Evolutionary conservation across 441 rosid species (phyloP), one percentile per base, ranked within the genome.

Genomic region (Eutrema salsugineum): DNA sequence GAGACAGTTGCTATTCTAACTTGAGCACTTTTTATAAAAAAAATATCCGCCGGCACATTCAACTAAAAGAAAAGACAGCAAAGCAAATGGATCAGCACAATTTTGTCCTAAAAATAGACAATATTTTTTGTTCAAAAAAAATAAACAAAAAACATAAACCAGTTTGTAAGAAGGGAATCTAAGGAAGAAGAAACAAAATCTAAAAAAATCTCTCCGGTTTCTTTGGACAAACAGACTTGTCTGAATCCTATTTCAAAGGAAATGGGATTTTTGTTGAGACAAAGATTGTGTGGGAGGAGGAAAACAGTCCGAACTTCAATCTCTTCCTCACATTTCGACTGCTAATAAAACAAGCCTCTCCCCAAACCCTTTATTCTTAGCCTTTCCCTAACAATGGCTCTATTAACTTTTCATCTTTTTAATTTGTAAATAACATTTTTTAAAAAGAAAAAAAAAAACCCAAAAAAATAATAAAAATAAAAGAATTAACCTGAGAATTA

Each of bases 251-350:
- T 64, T 76, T 70, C 36, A 14, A 8, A 64, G 62, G 63, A 65
- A 58, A 65, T 24, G 2, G 3, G 44, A 48, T 68, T 56, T 69
- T 48, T 57, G 0, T 42, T 42, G 17, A 58, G 63, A 65, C 76
- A 77, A 77, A 70, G 68, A 65, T 70, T 77, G 63, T 65, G 80
- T 50, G 47, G 44, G 50, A 71, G n/a, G n/a, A n/a, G n/a, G n/a
- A n/a, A n/a, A 71, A 49, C 36, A 65, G n/a, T 59, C 80, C 80
- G 53, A 77, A 67, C 48, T 72, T 77, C 48, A 66, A 77, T 77
- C 74, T 66, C 73, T 72, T 72, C 77, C 80, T 56, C 61, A 77
- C 73, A 66, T 66, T 72, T 33, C n/a, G 27, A 72, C 55, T 77
- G 69, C 73, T 66, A 61, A 66, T 71, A 71, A 77, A 72, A 72